Percentiles rank a stretch among this genome's conserved stretches.
phyloP scores from a whole-genome alignment of 768 basidiomycete species.

The Phylloporus sp. region DNA sequence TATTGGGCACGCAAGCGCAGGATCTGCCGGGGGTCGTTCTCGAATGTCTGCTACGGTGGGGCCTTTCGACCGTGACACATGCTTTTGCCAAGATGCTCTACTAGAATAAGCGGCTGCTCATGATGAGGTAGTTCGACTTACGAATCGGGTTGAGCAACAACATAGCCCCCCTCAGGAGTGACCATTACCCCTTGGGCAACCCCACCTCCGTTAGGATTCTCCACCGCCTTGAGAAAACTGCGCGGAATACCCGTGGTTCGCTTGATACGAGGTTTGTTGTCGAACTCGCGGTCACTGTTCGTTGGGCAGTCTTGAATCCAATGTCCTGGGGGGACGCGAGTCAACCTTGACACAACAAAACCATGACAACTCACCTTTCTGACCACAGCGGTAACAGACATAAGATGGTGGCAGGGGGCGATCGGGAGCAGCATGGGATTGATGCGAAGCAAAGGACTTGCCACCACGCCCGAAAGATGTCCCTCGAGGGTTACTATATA shows the following conservation, averaged over 20 bases:
- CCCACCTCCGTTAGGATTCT: conserved; percentile 70
- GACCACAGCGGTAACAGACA: conserved; percentile 97
- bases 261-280: conserved; percentile 92
- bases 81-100: conserved; percentile 94
- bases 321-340: conserved; percentile 57
- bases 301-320: conserved; percentile 99
- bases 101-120: conserved; percentile 1
- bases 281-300: conserved; percentile 92
- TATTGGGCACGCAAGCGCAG: conserved; percentile 79
- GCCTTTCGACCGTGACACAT: conserved; percentile 71
- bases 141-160: conserved; percentile 95
- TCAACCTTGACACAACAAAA: not conserved
- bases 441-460: conserved; percentile 42
- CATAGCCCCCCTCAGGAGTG: conserved; percentile 96
- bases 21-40: conserved; percentile 75
- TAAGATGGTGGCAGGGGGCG: conserved; percentile 89
- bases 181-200: conserved; percentile 92
- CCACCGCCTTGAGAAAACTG: conserved; percentile 95
- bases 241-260: conserved; percentile 97
- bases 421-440: conserved; percentile 56
- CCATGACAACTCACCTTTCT: conserved; percentile 65
- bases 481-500: conserved; percentile 61
- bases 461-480: conserved; percentile 58
- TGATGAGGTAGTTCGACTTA: conserved; percentile 39
- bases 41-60: conserved; percentile 87